phyloP scores from a whole-genome alignment of 1,139 yeast species.

The Blastobotrys arbuscula region DNA sequence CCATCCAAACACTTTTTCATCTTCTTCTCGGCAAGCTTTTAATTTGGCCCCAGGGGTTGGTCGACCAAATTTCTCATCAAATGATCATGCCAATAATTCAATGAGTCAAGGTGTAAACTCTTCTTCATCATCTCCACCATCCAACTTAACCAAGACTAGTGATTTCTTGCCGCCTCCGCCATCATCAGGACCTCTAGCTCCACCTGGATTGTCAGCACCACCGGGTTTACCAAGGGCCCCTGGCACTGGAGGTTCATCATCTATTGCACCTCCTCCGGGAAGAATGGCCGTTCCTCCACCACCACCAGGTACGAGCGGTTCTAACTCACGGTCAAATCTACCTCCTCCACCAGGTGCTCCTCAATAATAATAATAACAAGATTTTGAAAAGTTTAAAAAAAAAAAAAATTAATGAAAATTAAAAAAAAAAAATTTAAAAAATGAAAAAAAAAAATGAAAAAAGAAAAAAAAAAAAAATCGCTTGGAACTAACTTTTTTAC shows the following conservation, averaged over 20 bases:
- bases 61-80: constrained; percentile 5
- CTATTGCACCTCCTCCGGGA: constrained; percentile 28
- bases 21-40: constrained; percentile 1
- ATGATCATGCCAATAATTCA: background rate
- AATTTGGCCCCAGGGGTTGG: constrained; percentile 13
- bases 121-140: constrained; percentile 5
- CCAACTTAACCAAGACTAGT: background rate
- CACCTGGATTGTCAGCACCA: constrained; percentile 15
- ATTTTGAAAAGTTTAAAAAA: no score
- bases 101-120: background rate
- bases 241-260: constrained; percentile 19
- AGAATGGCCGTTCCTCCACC: constrained; percentile 26
- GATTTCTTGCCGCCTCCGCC: background rate
- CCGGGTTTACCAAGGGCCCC: constrained; percentile 21
- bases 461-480: no score
- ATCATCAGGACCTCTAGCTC: constrained; percentile 4
- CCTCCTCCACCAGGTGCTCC: constrained; percentile 13
- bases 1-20: constrained; percentile 2
- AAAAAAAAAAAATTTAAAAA: no score
- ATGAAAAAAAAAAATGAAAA: no score
- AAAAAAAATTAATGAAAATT: no score
- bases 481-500: no score
- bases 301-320: constrained; percentile 18
- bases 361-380: no score
- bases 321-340: constrained; percentile 5